Percentiles rank a stretch among this genome's conserved stretches.
phyloP scores from a whole-genome alignment of 2,329 filamentous ascomycete species.

The Boeremia exigua region DNA sequence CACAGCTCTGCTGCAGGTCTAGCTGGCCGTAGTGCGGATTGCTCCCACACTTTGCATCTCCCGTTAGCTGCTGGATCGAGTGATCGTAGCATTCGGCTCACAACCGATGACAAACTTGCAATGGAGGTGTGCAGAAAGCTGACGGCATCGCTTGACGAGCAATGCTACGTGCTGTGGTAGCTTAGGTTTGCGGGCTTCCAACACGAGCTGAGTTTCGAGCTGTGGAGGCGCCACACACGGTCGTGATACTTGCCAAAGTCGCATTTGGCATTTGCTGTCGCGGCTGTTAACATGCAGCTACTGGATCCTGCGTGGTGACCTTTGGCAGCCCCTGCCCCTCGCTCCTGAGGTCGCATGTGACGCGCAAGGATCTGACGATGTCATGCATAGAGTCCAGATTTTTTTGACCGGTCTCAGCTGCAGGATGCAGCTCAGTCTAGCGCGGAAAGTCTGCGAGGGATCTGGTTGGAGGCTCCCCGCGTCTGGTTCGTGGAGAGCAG shows the following conservation, averaged over 20 bases:
- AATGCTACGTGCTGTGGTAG: not conserved
- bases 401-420: constrained; percentile 10
- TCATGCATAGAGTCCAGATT: constrained; percentile 4
- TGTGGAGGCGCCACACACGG: not conserved
- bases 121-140: not conserved
- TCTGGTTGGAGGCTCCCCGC: constrained; percentile 1
- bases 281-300: constrained; percentile 2
- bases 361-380: not conserved
- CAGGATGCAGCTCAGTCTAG: constrained; percentile 6
- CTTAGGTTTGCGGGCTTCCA: not conserved
- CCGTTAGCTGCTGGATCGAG: constrained; percentile 1
- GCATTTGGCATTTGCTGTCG: not conserved
- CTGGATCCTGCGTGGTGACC: not conserved
- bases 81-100: constrained; percentile 1
- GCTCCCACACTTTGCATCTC: not conserved
- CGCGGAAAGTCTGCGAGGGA: constrained; percentile 3
- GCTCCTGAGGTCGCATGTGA: not conserved
- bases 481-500: constrained; percentile 12
- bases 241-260: not conserved
- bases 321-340: not conserved
- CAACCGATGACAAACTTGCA: constrained; percentile 1
- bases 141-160: not conserved
- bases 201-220: not conserved
- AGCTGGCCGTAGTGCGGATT: constrained; percentile 8
- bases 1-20: not conserved